phyloP scores from a whole-genome alignment of 2,329 filamentous ascomycete species.

The Chaetothyriales sp. region DNA sequence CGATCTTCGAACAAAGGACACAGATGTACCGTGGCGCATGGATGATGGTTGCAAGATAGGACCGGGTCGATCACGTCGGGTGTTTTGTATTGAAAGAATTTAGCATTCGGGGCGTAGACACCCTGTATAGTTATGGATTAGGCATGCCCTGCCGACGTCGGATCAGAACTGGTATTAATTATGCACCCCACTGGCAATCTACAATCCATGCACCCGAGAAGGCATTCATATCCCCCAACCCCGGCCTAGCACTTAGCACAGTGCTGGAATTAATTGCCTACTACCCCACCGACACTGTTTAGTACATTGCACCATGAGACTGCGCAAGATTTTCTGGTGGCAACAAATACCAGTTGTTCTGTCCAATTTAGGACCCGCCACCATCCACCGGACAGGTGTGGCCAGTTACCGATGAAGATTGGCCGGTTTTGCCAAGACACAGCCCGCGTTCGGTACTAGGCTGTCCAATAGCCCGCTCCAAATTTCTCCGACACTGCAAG shows the following conservation, averaged over 20 bases:
- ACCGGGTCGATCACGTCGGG: too few species aligned
- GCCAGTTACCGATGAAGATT: neutral
- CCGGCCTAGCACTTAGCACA: too few species aligned
- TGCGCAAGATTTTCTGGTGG: neutral
- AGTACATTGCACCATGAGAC: neutral
- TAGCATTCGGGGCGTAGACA: neutral
- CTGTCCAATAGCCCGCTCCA: neutral
- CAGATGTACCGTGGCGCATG: neutral
- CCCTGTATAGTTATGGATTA: neutral
- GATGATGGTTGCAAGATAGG: neutral
- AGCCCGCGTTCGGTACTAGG: neutral
- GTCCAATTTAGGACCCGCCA: neutral
- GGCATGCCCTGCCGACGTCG: neutral
- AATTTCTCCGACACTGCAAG: neutral
- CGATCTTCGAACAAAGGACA: neutral
- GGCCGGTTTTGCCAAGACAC: neutral
- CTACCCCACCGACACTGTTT: neutral
- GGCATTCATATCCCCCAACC: neutral
- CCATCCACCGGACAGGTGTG: neutral
- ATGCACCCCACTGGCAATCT: neutral
- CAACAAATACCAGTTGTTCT: neutral
- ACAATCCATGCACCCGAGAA: neutral
- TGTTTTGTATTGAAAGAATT: neutral
- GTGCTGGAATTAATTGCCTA: neutral
- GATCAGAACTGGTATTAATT: neutral